Conservation (phyloP, 1,284 basidiomycete genomes). For the Puccinia triticina region DNA sequence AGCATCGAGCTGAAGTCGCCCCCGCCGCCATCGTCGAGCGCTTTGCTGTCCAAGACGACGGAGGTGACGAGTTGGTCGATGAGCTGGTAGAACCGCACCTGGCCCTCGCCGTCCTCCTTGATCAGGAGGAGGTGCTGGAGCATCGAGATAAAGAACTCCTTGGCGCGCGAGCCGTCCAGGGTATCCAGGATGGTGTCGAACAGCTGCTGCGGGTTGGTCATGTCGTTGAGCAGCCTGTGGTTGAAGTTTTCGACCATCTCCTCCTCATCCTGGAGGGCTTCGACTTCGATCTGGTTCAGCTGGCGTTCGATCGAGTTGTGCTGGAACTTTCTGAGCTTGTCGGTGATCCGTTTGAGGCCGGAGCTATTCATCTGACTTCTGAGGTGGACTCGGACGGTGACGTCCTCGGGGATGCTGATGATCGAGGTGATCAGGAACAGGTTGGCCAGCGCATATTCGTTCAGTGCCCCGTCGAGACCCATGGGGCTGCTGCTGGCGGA, state of each 20-base stretch:
- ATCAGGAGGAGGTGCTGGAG: conserved; percentile 91
- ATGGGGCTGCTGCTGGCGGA: conserved; percentile 62
- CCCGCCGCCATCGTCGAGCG: conserved; percentile 66
- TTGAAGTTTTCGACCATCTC: conserved; percentile 77
- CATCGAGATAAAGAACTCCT: conserved; percentile 84
- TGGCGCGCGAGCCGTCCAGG: conserved; percentile 75
- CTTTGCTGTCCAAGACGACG: conserved; percentile 85
- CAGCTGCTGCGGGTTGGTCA: conserved; percentile 81
- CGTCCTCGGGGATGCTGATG: conserved; percentile 69
- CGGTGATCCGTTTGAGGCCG: conserved; percentile 75
- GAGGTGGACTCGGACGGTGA: conserved; percentile 81
- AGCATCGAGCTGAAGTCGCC: conserved; percentile 81
- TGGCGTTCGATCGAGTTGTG: conserved; percentile 70
- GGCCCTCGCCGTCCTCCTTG: conserved; percentile 69
- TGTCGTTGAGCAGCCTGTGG: conserved; percentile 73
- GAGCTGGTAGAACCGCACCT: conserved; percentile 86
- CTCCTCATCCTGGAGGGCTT: conserved; percentile 77
- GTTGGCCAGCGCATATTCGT: conserved; percentile 72
- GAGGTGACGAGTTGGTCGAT: conserved; percentile 90
- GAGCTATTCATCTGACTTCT: conserved; percentile 85
- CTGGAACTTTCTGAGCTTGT: conserved; percentile 71
- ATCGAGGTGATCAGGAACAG: conserved; percentile 72
- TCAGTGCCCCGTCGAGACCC: conserved; percentile 76
- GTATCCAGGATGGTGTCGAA: conserved; percentile 78
- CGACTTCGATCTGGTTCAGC: conserved; percentile 70